Evolutionary conservation across 495 filamentous ascomycete genomes (phyloP), one percentile per base, ranked within the genome.

Genomic region (Penicillium psychrofluorescens): DNA sequence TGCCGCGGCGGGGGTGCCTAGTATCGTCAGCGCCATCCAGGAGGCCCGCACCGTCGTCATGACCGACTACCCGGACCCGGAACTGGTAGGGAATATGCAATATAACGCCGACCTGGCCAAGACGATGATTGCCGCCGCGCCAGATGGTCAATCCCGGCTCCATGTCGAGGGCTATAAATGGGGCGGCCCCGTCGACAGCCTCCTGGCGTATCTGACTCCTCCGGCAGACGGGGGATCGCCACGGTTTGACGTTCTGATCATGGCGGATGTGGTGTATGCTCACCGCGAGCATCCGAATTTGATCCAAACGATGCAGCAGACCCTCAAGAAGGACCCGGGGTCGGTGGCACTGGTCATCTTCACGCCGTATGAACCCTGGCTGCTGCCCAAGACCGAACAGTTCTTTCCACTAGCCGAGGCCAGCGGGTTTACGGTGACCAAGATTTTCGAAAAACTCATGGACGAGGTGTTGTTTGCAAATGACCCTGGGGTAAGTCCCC

Each of bases 341-440:
- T 75, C 84, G 12, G 74, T 69, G 36, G 90, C 89, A 1, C 66
- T 88, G 51, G 90, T 95, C 11, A 92, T 95, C 53, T 97, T 97
- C 62, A 94, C 89, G 0, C 88, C 86, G 2, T 94, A 97, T 67
- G 72, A 92, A 48, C 90, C 91, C 1, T 95, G 90, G 90, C 65
- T 95, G 51, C 68, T 85, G 48, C 76, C 86, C 42, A 83, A 85
- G 62, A 92, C 95, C 51, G 70, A 95, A 57, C 75, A 70, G 6
- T 95, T 97, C 67, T 95, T 97, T 55, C 82, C 88, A 16, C 53
- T 86, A 36, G 84, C 81, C 2, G 67, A 77, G 45, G 70, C 77
- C 43, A 66, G 56, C 35, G 89, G 88, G 0, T 86, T 95, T 45
- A 57, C 48, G 4, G 88, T 94, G 10, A 79, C 77, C 43, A 86